Evolutionary conservation across 352 stramenopile genomes (phyloP).

Genomic region (Phytophthora citricola): DNA sequence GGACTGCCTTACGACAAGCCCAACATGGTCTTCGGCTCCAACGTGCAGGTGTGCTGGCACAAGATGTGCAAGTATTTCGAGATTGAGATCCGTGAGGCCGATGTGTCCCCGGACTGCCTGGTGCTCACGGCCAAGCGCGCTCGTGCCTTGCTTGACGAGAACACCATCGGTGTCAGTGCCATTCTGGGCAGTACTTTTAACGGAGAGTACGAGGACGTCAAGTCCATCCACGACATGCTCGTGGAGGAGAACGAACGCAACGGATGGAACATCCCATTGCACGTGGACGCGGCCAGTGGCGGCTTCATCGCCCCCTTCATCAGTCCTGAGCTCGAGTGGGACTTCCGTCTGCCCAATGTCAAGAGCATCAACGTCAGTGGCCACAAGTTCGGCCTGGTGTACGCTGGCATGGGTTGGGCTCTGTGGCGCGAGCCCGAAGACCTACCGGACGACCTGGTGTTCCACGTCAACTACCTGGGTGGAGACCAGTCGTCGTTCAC

Average conservation of each 20-base stretch:
- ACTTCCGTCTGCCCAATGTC: slow-evolving; percentile 91
- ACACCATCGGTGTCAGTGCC: slow-evolving; percentile 93
- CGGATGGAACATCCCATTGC: slow-evolving; percentile 86
- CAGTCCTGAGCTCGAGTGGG: slow-evolving; percentile 88
- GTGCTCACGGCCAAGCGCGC: slow-evolving; percentile 87
- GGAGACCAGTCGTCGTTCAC: slow-evolving; percentile 93
- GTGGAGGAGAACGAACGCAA: slow-evolving; percentile 85
- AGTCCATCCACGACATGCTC: slow-evolving; percentile 91
- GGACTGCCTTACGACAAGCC: slow-evolving; percentile 86
- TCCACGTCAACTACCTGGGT: slow-evolving; percentile 93
- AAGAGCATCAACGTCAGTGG: slow-evolving; percentile 95
- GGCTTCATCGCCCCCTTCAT: slow-evolving; percentile 94
- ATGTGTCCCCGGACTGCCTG: slow-evolving; percentile 86
- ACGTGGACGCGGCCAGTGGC: slow-evolving; percentile 92
- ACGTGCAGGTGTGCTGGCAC: slow-evolving; percentile 94
- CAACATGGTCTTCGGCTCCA: slow-evolving; percentile 94
- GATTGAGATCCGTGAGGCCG: slow-evolving; percentile 89
- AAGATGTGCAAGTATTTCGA: slow-evolving; percentile 97
- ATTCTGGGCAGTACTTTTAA: slow-evolving; percentile 95
- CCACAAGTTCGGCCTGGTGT: slow-evolving; percentile 95
- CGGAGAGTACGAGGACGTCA: slow-evolving; percentile 93
- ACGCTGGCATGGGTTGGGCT: slow-evolving; percentile 94
- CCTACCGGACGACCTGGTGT: slow-evolving; percentile 88
- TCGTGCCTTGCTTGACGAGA: slow-evolving; percentile 86
- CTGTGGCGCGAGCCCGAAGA: slow-evolving; percentile 87